These are phyloP conservation scores for Trypanosoma platydactyli DNA, from an alignment of 208 protist species.

Conservation along the genomic window DNA sequence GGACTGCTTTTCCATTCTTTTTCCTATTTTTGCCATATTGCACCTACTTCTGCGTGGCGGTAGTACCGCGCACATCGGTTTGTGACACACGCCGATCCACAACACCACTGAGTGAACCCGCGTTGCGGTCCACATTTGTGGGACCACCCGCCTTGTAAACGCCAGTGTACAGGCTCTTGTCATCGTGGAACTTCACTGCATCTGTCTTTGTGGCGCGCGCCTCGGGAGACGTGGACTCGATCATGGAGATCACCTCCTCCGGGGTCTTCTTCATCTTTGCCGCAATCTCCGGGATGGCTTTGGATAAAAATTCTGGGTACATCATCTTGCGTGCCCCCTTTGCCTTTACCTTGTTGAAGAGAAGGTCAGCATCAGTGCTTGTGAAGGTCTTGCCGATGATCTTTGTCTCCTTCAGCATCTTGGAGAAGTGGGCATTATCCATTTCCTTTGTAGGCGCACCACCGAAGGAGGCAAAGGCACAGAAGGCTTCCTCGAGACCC, in stretches of 20 bases:
- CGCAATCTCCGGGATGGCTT: constrained; percentile 83
- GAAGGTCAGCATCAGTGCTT: constrained; percentile 84
- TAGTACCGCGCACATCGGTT: constrained; percentile 76
- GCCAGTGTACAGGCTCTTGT: constrained; percentile 90
- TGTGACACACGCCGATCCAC: constrained; percentile 80
- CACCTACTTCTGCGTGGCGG: constrained; percentile 75
- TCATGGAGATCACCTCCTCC: constrained; percentile 61
- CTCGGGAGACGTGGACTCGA: constrained; percentile 50
- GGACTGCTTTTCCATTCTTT: neutral
- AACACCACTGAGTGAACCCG: constrained; percentile 76
- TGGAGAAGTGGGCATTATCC: constrained; percentile 90
- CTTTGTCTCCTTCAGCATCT: constrained; percentile 91
- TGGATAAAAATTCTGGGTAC: constrained; percentile 63
- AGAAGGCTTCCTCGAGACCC: constrained; percentile 63
- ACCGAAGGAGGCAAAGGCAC: constrained; percentile 89
- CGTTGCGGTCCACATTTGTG: constrained; percentile 89
- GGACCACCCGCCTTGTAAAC: constrained; percentile 88
- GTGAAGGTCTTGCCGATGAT: constrained; percentile 91
- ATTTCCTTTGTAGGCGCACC: constrained; percentile 82
- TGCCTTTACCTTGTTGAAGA: constrained; percentile 92
- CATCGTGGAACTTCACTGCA: constrained; percentile 88
- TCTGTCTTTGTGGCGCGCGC: constrained; percentile 81
- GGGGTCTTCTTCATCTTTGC: constrained; percentile 83
- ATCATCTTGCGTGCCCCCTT: constrained; percentile 88
- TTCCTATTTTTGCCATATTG: constrained; percentile 13